A percentile compares a stretch with the other conserved stretches of the same genome.
Evolutionary conservation across 164 flowering plant genomes (phyloP).

Genomic region (Kalanchoe fedtschenkoi): DNA sequence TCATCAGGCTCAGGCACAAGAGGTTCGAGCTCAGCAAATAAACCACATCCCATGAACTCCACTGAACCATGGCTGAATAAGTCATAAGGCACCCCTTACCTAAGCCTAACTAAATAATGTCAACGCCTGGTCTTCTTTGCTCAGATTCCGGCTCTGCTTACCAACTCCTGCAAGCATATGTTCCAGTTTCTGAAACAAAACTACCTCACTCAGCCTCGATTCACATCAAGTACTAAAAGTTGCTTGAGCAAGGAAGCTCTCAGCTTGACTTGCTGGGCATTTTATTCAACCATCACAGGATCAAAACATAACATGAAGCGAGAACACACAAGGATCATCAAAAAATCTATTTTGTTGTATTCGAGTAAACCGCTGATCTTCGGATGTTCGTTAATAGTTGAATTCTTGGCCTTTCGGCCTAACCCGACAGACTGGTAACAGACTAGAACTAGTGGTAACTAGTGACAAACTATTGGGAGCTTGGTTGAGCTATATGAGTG

Average conservation of each 20-base stretch:
- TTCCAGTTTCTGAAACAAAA: too few species aligned
- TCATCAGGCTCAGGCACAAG: neutral
- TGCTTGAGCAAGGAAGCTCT: neutral
- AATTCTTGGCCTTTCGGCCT: neutral
- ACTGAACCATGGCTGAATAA: too few species aligned
- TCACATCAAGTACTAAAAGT: neutral
- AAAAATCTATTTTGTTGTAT: neutral
- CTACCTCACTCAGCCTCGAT: too few species aligned
- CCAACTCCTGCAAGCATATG: too few species aligned
- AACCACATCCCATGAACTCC: neutral
- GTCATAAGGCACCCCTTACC: too few species aligned
- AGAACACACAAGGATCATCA: neutral
- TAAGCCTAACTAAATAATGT: too few species aligned
- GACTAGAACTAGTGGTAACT: neutral
- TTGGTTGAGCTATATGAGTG: constrained; percentile 16
- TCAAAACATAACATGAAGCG: neutral
- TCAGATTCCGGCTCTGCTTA: too few species aligned
- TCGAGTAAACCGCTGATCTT: neutral
- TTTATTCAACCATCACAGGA: neutral
- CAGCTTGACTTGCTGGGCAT: neutral
- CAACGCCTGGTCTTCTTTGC: too few species aligned
- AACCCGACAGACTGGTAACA: neutral
- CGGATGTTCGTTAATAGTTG: neutral
- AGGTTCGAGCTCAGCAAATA: neutral
- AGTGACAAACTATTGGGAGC: too few species aligned